Conservation (phyloP, 805 yeast species). For the Diddensiella transvaalensis region DNA sequence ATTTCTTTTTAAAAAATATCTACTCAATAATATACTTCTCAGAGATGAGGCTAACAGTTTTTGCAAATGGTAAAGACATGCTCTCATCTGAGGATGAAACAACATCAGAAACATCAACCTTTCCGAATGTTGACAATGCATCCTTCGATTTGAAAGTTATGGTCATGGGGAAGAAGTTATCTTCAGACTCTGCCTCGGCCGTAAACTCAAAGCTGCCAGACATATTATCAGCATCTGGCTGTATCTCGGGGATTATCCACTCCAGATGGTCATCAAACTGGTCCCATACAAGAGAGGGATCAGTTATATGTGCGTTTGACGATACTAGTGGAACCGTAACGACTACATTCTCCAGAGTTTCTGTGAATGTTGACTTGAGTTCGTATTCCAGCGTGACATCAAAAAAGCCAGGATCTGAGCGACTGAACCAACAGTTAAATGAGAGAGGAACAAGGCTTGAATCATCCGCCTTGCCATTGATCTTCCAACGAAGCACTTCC, state of each 20-base stretch:
- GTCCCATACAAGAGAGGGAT: conserved; percentile 39
- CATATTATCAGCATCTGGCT: conserved; percentile 44
- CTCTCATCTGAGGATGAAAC: conserved; percentile 46
- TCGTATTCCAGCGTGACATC: conserved; percentile 90
- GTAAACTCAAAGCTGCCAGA: conserved; percentile 78
- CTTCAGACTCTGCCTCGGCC: conserved; percentile 73
- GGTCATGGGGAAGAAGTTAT: conserved; percentile 83
- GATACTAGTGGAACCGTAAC: conserved; percentile 67
- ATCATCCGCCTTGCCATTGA: conserved; percentile 59
- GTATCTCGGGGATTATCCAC: conserved; percentile 57
- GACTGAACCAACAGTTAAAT: conserved; percentile 80
- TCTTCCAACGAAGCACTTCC: conserved; percentile 92
- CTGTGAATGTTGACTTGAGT: conserved; percentile 46
- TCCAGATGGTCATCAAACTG: conserved; percentile 66
- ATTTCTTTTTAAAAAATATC: too few species aligned
- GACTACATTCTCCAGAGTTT: conserved; percentile 49
- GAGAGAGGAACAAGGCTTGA: conserved; percentile 59
- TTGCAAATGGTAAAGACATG: conserved; percentile 66
- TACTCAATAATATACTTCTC: conserved; percentile 37
- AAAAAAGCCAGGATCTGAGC: conserved; percentile 54
- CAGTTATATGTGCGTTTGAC: conserved; percentile 46
- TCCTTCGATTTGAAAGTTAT: conserved; percentile 53
- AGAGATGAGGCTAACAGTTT: conserved; percentile 37
- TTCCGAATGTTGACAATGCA: conserved; percentile 51
- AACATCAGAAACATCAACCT: conserved; percentile 60